Conservation (phyloP, 2,329 filamentous ascomycete species). For the Botrytis fabae region DNA sequence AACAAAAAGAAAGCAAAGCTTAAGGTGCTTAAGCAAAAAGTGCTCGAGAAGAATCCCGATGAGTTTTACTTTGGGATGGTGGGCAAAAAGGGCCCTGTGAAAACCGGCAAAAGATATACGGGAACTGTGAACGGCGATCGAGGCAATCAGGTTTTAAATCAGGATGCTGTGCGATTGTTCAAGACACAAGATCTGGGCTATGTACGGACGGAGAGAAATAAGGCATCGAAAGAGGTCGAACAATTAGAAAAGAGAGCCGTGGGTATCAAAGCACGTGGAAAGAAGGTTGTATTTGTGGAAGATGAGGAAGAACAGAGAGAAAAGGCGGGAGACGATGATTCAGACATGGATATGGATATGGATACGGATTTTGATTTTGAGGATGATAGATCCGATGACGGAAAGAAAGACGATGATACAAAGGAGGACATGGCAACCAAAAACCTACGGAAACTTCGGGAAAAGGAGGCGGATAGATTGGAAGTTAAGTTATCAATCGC, state of each 20-base stretch:
- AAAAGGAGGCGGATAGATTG: conserved; percentile 51
- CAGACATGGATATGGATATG: conserved; percentile 35
- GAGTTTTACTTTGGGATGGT: conserved; percentile 74
- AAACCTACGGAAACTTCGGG: conserved; percentile 44
- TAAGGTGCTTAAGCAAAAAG: conserved; percentile 60
- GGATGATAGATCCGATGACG: conserved; percentile 27
- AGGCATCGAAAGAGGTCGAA: conserved; percentile 58
- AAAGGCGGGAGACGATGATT: conserved; percentile 31
- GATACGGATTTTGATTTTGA: conserved; percentile 37
- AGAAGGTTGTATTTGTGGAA: conserved; percentile 43
- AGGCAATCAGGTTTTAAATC: conserved; percentile 55
- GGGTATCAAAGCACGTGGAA: conserved; percentile 39
- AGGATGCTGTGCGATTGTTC: conserved; percentile 60
- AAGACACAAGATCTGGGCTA: conserved; percentile 71
- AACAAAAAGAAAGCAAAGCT: conserved; percentile 64
- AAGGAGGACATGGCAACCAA: conserved; percentile 36
- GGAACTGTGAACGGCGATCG: conserved; percentile 60
- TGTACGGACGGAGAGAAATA: conserved; percentile 61
- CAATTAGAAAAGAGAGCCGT: conserved; percentile 56
- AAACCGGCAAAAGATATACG: conserved; percentile 52
- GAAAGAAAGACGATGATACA: conserved; percentile 24
- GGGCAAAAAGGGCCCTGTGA: conserved; percentile 57
- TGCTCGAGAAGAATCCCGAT: conserved; percentile 67
- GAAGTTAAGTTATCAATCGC: conserved; percentile 51
- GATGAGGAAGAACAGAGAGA: conserved; percentile 35